Evolutionary conservation across 345 rosid species (phyloP), one percentile per base, ranked within the genome.

Genomic region (Gossypium raimondii): DNA sequence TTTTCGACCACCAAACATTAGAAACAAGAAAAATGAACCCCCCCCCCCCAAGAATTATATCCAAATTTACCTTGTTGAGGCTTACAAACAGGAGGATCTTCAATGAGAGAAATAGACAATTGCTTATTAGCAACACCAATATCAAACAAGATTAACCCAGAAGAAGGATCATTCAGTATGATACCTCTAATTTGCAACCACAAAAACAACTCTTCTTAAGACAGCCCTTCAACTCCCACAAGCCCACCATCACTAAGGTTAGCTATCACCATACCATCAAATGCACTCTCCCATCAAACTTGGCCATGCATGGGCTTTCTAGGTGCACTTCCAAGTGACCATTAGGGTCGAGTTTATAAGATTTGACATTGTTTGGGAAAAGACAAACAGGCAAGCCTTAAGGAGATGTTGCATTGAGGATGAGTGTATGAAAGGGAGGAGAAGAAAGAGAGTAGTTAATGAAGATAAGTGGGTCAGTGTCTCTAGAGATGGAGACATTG

Each of bases 161-260:
- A 93, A 57, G 91, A 83, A 22, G 97, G 89, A 81, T 92, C 96
- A 16, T 71, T 87, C 12, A 92, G 96, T 17, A 79, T 77, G 57
- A 93, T 92, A 73, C 91, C 96, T 76, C 87, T 89, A 9, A 90
- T 92, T 0, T 95, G 97, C 20, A 93, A 27, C 98, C 96, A 90
- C 14, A 92, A 85, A 59, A 93, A 93, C 16, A 92, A 86, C 84
- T 93, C 98, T 77, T 90, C 90, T 74, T 92, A 96, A n/a, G 85
- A 78, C 14, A 93, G 85, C 18, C 97, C 98, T 79, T 90, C 84
- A 68, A 93, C 80, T 1, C 94, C 98, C 16, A 81, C 53, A 27
- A 93, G 91, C 18, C 94, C 93, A 52, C 96, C 97, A 64, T 92
- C 92, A 68, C 90, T 88, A 44, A 93, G 89, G 73, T 92, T 93